A percentile compares a stretch with the other conserved stretches of the same genome.
These are phyloP conservation scores for Nakazawaea ernobii DNA, from an alignment of 805 yeast species.

Conservation along the genomic window DNA sequence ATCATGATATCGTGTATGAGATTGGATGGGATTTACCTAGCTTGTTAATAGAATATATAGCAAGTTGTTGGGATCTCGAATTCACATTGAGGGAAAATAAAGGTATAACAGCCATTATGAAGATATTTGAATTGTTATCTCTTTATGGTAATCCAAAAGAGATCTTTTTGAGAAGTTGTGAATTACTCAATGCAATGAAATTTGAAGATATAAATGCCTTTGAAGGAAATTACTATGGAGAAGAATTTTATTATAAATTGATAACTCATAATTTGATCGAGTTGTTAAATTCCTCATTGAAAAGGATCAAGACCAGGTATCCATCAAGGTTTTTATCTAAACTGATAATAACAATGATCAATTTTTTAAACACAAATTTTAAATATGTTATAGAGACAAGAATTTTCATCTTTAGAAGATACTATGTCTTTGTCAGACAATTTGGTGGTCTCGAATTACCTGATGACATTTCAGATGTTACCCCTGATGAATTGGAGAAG, in stretches of 20 bases:
- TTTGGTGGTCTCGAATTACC: slow-evolving; percentile 45
- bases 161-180: slow-evolving; percentile 65
- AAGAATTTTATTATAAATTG: slow-evolving; percentile 32
- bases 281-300: slow-evolving; percentile 51
- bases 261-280: slow-evolving; percentile 66
- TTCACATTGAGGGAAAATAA: slow-evolving; percentile 31
- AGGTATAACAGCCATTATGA: slow-evolving; percentile 30
- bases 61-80: slow-evolving; percentile 27
- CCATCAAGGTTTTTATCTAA: slow-evolving; percentile 79
- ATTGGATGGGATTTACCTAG: slow-evolving; percentile 93
- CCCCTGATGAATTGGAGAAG: slow-evolving; percentile 32
- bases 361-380: slow-evolving; percentile 39
- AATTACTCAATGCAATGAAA: slow-evolving; percentile 41
- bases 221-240: neutral
- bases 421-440: slow-evolving; percentile 57
- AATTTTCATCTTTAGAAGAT: slow-evolving; percentile 50
- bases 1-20: slow-evolving; percentile 50
- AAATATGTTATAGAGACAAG: slow-evolving; percentile 20
- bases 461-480: slow-evolving; percentile 21
- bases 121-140: slow-evolving; percentile 59
- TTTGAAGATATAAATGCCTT: slow-evolving; percentile 14
- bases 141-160: slow-evolving; percentile 76
- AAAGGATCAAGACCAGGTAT: slow-evolving; percentile 57
- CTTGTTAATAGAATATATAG: slow-evolving; percentile 51
- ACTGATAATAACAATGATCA: slow-evolving; percentile 54